phyloP scores from a whole-genome alignment of 441 rosid species.

The Melastoma candidum region DNA sequence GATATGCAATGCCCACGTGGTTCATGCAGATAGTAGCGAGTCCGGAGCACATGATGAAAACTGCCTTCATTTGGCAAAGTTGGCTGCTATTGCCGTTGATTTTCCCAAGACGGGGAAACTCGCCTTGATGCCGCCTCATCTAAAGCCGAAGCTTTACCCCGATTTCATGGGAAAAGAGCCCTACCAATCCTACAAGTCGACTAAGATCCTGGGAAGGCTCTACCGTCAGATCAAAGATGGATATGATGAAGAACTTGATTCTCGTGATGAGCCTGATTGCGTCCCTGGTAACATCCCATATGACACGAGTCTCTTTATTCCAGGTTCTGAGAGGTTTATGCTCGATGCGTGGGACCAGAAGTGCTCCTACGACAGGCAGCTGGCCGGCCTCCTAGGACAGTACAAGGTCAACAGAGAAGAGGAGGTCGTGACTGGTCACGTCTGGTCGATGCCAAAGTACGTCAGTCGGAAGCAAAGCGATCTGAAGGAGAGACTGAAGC shows the following conservation, averaged over 20 bases:
- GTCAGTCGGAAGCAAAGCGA: constrained; percentile 64
- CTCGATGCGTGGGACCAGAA: constrained; percentile 71
- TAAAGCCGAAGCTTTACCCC: constrained; percentile 74
- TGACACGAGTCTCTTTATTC: constrained; percentile 48
- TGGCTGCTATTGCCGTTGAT: constrained; percentile 93
- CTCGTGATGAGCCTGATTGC: constrained; percentile 28
- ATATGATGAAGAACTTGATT: constrained; percentile 33
- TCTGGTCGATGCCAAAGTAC: constrained; percentile 85
- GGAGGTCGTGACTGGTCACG: constrained; percentile 77
- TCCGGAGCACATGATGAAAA: constrained; percentile 64
- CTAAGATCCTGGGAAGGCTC: constrained; percentile 72
- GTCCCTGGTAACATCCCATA: constrained; percentile 39
- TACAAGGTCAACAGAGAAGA: constrained; percentile 79
- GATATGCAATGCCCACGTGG: constrained; percentile 87
- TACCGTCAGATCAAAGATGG: constrained; percentile 52
- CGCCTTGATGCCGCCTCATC: constrained; percentile 51
- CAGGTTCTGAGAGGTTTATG: constrained; percentile 49
- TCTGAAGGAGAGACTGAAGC: constrained; percentile 61
- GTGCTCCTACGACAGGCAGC: constrained; percentile 60
- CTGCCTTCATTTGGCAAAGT: constrained; percentile 58
- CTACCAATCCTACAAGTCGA: constrained; percentile 54
- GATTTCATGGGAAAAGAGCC: constrained; percentile 88
- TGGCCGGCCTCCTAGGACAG: constrained; percentile 65
- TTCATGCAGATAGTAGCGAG: constrained; percentile 73
- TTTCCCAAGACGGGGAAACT: constrained; percentile 84